These are phyloP conservation scores for Spiraea crenata DNA, from an alignment of 331 rosid genomes.

Conservation along the genomic window DNA sequence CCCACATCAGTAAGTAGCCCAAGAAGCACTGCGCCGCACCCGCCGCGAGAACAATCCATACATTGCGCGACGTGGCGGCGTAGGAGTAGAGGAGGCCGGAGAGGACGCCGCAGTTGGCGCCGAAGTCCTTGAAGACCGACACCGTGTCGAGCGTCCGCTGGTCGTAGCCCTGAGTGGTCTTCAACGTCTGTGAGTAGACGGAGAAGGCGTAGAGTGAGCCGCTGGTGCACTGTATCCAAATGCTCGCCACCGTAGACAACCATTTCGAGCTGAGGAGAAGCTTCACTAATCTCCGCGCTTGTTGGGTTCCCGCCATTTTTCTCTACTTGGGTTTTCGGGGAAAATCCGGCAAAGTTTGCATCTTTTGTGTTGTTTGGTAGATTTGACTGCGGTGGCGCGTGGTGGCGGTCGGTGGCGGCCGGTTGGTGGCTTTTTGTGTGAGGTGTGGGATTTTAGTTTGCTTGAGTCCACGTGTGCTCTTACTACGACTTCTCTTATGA, in stretches of 20 bases:
- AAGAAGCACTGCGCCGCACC: conserved; percentile 27
- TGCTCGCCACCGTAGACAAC: conserved; percentile 32
- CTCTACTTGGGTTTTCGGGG: neutral
- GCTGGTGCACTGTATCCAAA: conserved; percentile 29
- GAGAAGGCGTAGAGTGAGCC: conserved; percentile 35
- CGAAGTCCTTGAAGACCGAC: conserved; percentile 33
- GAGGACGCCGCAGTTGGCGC: conserved; percentile 28
- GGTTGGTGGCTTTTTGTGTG: neutral
- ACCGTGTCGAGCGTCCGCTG: conserved; percentile 30
- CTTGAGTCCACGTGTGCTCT: neutral
- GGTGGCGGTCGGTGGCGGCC: no score
- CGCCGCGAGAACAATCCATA: conserved; percentile 18
- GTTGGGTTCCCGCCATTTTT: neutral
- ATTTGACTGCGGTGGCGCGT: neutral
- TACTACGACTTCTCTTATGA: no score
- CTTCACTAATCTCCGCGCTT: neutral
- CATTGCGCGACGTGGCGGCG: neutral
- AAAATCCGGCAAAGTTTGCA: neutral
- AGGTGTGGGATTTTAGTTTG: neutral
- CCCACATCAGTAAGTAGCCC: conserved; percentile 31
- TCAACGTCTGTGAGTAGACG: conserved; percentile 28
- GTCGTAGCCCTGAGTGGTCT: conserved; percentile 22
- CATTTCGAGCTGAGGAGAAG: conserved; percentile 9
- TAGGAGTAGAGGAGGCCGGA: conserved; percentile 30
- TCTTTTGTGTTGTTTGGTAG: neutral